Evolutionary conservation across 1,139 yeast species (phyloP).

Genomic region (Diutina catenulata): DNA sequence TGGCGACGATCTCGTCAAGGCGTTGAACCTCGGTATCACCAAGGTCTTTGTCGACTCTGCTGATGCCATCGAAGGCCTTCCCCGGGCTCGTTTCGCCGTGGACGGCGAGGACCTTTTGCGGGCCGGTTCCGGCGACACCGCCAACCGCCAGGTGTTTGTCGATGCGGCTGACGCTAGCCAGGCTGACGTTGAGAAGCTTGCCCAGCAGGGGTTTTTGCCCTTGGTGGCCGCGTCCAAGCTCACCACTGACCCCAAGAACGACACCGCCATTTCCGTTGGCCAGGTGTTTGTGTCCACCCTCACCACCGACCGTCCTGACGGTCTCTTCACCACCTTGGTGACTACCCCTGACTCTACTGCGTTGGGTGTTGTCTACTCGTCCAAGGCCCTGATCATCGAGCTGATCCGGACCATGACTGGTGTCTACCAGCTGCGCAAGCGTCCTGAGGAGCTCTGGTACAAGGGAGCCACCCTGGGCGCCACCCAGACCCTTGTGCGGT

Average conservation of each 20-base stretch:
- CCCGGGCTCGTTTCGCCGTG: constrained; percentile 45
- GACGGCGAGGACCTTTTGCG: constrained; percentile 11
- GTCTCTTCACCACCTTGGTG: constrained; percentile 75
- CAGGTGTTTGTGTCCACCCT: constrained; percentile 44
- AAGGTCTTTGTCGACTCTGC: constrained; percentile 33
- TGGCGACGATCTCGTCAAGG: constrained; percentile 34
- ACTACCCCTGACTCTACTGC: constrained; percentile 51
- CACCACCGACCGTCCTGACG: constrained; percentile 78
- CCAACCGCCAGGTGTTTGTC: constrained; percentile 30
- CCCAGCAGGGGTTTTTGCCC: constrained; percentile 31
- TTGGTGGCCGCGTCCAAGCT: constrained; percentile 31
- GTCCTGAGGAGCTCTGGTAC: constrained; percentile 80
- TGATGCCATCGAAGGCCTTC: constrained; percentile 36
- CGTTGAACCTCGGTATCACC: constrained; percentile 59
- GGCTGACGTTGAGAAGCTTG: constrained; percentile 19
- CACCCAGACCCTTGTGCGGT: constrained; percentile 57
- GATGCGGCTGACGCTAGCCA: constrained; percentile 14
- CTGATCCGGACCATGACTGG: constrained; percentile 79
- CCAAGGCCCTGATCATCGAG: constrained; percentile 66
- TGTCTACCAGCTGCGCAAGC: constrained; percentile 84
- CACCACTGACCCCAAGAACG: constrained; percentile 25
- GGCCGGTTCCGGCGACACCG: constrained; percentile 17
- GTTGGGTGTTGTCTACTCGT: constrained; percentile 86
- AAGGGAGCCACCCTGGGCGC: constrained; percentile 96
- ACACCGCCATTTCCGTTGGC: constrained; percentile 33